These are phyloP conservation scores for Purshia tridentata DNA, from an alignment of 306 rosid genomes.

Conservation along the genomic window DNA sequence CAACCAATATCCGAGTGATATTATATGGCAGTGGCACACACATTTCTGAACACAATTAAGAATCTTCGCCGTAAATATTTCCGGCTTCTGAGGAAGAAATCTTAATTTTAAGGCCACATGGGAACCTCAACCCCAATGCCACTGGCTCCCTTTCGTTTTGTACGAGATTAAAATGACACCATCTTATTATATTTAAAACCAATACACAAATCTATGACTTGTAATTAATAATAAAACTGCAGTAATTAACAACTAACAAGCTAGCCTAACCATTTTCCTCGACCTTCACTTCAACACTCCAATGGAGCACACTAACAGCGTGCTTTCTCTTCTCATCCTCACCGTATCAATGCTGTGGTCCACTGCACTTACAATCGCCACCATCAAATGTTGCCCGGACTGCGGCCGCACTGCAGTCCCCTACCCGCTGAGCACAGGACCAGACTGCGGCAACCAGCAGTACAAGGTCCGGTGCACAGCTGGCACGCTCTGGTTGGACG, in stretches of 20 bases:
- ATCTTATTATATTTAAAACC: too few relatives aligned
- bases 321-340: conserved; percentile 21
- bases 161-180: conserved; percentile 27
- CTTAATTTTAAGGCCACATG: conserved; percentile 5
- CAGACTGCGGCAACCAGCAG: conserved; percentile 16
- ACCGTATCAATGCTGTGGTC: conserved; percentile 5
- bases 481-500: conserved; percentile 19
- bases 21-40: too few relatives aligned
- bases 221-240: not conserved
- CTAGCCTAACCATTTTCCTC: conserved; percentile 1
- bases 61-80: conserved; percentile 18
- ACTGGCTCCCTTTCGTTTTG: conserved; percentile 3
- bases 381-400: conserved; percentile 23
- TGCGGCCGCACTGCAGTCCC: conserved; percentile 30
- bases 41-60: conserved; percentile 14
- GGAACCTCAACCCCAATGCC: conserved; percentile 1
- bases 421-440: conserved; percentile 18
- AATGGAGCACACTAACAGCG: conserved; percentile 5
- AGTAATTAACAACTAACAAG: too few relatives aligned
- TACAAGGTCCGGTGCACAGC: conserved; percentile 13
- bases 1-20: too few relatives aligned
- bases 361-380: not conserved
- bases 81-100: conserved; percentile 6
- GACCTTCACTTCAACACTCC: not conserved
- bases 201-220: not conserved